A percentile compares a stretch with the other conserved stretches of the same genome.
phyloP scores from a whole-genome alignment of 345 rosid genomes.

The Diplotaxis tenuifolia region DNA sequence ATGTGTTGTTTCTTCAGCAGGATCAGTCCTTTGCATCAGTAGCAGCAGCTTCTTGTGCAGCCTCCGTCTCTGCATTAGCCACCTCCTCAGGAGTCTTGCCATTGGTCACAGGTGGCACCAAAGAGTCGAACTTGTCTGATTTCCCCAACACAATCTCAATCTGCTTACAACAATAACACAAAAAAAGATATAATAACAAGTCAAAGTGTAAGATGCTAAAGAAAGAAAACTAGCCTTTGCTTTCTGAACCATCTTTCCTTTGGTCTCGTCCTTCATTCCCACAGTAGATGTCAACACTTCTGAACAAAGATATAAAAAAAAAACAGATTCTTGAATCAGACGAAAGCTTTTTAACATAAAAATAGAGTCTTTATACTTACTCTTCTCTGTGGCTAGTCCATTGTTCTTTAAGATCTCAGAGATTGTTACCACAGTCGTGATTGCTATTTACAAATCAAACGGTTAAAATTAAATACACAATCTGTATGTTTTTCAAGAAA shows the following conservation, averaged over 20 bases:
- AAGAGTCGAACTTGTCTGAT: constrained; percentile 65
- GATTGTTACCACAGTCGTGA: constrained; percentile 73
- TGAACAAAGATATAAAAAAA: constrained; percentile 26
- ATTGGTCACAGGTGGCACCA: constrained; percentile 49
- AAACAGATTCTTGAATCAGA: background rate
- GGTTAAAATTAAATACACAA: background rate
- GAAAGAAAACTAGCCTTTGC: constrained; percentile 58
- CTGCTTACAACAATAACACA: constrained; percentile 6
- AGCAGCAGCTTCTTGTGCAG: constrained; percentile 9
- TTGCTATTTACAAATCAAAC: constrained; percentile 40
- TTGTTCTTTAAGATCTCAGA: constrained; percentile 93
- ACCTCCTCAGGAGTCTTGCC: constrained; percentile 30
- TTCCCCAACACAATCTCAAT: constrained; percentile 78
- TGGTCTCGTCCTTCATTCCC: constrained; percentile 77
- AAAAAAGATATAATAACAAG: no score
- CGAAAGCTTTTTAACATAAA: background rate
- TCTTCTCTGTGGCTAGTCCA: constrained; percentile 82
- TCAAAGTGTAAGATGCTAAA: background rate
- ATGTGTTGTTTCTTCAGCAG: background rate
- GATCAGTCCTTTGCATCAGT: constrained; percentile 40
- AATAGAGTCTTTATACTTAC: constrained; percentile 39
- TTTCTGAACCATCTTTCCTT: constrained; percentile 76
- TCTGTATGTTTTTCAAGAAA: background rate
- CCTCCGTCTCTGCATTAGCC: constrained; percentile 27
- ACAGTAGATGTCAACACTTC: constrained; percentile 85